Base-by-base conservation (phyloP, 495 filamentous ascomycete genomes). In the Sordaria brevicollis region DNA sequence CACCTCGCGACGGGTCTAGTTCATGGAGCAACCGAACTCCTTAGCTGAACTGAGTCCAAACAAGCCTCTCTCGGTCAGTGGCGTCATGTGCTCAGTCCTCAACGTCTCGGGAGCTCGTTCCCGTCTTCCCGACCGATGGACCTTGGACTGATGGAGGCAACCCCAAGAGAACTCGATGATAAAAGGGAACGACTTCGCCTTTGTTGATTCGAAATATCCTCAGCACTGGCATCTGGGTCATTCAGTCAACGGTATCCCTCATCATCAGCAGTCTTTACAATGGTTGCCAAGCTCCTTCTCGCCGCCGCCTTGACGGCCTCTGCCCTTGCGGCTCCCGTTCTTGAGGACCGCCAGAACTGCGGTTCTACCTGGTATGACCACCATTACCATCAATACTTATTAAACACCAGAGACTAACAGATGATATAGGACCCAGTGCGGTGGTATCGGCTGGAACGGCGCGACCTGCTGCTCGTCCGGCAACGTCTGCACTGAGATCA, bases 371-470 rank as follows among this genome's bases (percentile, higher is more conserved):
- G 78, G 81, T 81, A 80, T 34, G 71, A 49, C n/a, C 25, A 54
- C 15, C 13, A 17, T 7, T 13, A 29, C 31, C 65, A 19, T 33
- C 11, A 35, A 31, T 17, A 31, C 15, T 67, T 4, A 34, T 65
- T 35, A 67, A 41, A 2, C 33, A 11, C 33, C 11, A 8, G n/a
- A n/a, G 25, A 9, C 65, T 70, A 38, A 72, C 41, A 71, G 15
- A 31, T 33, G 37, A 29, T 34, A 1, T 49, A 83, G 81, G 76
- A 74, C 71, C 5, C 86, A 88, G 70, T 88, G 86, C 68, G 85
- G 86, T 68, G 86, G 86, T 21, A 80, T 21, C 35, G 76, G 77
- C 36, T 87, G 78, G 76, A 71, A 75, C 57, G 86, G 85, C 9
- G 67, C 83, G 5, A 87, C 83, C 5, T 83, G 78, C 70, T 88